Percentiles rank a stretch among this genome's conserved stretches.
Conservation (phyloP, 176 grass and related monocot species). For the Carex pumila region DNA sequence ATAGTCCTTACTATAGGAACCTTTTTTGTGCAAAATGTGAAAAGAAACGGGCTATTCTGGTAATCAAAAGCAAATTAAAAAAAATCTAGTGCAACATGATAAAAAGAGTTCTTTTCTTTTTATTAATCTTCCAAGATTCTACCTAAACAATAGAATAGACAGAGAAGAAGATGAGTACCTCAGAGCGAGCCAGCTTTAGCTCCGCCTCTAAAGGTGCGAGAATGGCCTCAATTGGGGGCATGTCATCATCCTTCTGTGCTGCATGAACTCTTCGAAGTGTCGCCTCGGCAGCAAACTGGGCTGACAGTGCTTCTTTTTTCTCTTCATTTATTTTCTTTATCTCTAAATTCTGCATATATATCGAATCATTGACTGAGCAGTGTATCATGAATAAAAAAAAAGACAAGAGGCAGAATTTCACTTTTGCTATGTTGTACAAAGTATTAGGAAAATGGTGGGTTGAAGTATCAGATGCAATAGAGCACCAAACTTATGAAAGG, state of each 20-base stretch:
- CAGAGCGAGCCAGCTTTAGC: slow-evolving; percentile 70
- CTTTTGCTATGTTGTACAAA: not conserved
- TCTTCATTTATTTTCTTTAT: slow-evolving; percentile 95
- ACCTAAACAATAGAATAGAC: not conserved
- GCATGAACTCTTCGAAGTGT: slow-evolving; percentile 94
- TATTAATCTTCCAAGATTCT: not conserved
- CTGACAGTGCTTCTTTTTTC: slow-evolving; percentile 79
- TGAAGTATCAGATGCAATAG: not conserved
- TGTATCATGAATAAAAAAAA: not conserved
- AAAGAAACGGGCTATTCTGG: not conserved
- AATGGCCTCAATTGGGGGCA: slow-evolving; percentile 97
- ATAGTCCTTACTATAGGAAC: not conserved
- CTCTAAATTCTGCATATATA: slow-evolving; percentile 67
- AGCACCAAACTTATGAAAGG: not conserved
- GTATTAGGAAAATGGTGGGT: not conserved
- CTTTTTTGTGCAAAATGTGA: not conserved
- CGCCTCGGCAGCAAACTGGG: slow-evolving; percentile 92
- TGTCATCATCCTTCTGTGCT: slow-evolving; percentile 94
- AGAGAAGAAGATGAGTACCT: slow-evolving; percentile 35
- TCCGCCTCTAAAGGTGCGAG: slow-evolving; percentile 94
- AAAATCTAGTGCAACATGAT: not conserved
- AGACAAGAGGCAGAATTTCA: not conserved
- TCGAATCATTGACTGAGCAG: not conserved
- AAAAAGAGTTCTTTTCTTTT: not conserved
- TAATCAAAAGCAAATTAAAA: not conserved